Percentiles rank a stretch among this genome's conserved stretches.
Evolutionary conservation across 768 basidiomycete genomes (phyloP).

Genomic region (Arthromyces matolae): DNA sequence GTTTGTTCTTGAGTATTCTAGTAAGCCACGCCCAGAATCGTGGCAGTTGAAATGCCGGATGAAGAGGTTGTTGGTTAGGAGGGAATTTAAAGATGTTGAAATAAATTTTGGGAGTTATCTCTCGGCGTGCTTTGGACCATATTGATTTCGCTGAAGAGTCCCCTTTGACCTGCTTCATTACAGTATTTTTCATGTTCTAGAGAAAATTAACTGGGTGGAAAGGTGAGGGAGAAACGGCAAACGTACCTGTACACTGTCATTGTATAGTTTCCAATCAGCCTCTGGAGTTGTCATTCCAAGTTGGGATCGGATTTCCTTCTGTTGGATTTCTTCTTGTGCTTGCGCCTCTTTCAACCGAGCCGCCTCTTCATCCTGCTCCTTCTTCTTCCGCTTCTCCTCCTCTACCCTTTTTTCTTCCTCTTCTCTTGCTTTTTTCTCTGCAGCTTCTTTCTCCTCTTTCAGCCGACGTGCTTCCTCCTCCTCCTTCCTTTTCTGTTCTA

Average conservation of each 20-base stretch:
- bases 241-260: conserved; percentile 54
- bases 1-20: conserved; percentile 50
- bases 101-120: conserved; percentile 87
- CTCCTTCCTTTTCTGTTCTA: conserved; percentile 40
- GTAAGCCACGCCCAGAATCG: conserved; percentile 73
- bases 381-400: conserved; percentile 35
- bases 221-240: conserved; percentile 11
- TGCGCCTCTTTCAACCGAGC: conserved; percentile 30
- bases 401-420: conserved; percentile 33
- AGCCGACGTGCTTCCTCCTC: conserved; percentile 42
- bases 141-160: conserved; percentile 49
- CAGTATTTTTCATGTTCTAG: conserved; percentile 61
- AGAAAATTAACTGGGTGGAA: conserved; percentile 2
- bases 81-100: conserved; percentile 60
- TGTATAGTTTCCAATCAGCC: conserved; percentile 64
- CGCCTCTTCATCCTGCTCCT: conserved; percentile 35
- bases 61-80: conserved; percentile 38
- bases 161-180: conserved; percentile 62
- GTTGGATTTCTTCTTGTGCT: conserved; percentile 22
- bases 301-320: conserved; percentile 25
- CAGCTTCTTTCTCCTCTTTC: conserved; percentile 42
- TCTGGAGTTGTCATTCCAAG: conserved; percentile 52
- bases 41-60: conserved; percentile 55
- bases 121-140: conserved; percentile 68
- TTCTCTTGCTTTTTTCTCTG: conserved; percentile 43